These are phyloP conservation scores for Torulaspora microellipsoides DNA, from an alignment of 805 yeast species.

Conservation along the genomic window DNA sequence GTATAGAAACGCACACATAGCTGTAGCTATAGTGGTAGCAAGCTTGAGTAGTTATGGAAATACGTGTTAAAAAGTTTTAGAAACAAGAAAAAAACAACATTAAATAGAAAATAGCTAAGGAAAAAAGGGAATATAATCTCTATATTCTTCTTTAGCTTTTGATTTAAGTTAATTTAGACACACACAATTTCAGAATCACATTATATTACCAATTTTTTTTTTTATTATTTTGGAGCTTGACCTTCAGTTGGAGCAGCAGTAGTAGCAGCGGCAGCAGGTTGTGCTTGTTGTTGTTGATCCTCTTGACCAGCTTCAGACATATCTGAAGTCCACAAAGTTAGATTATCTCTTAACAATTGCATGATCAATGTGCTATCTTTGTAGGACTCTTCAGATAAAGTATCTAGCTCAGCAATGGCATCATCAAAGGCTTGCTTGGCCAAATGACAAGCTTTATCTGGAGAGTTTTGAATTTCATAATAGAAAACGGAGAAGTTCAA, in stretches of 20 bases:
- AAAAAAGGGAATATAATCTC: too few species aligned
- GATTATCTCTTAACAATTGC: slow-evolving; percentile 98
- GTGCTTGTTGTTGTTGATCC: slow-evolving; percentile 33
- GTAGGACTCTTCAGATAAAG: slow-evolving; percentile 95
- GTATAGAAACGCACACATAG: too few species aligned
- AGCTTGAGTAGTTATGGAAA: too few species aligned
- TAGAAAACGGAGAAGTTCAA: slow-evolving; percentile 96
- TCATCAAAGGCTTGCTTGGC: slow-evolving; percentile 99
- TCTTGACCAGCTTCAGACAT: slow-evolving; percentile 78
- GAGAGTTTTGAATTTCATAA: slow-evolving; percentile 96
- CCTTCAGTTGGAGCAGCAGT: slow-evolving; percentile 27
- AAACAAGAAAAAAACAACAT: too few species aligned
- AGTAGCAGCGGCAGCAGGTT: slow-evolving; percentile 28
- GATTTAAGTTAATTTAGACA: background rate
- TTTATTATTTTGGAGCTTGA: slow-evolving; percentile 27
- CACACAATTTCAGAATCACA: slow-evolving; percentile 8
- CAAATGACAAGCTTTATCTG: slow-evolving; percentile 97
- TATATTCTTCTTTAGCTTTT: too few species aligned
- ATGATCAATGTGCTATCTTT: slow-evolving; percentile 97
- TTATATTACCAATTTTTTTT: slow-evolving; percentile 5
- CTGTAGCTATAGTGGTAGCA: too few species aligned
- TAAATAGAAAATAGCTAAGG: too few species aligned
- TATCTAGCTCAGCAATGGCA: slow-evolving; percentile 97
- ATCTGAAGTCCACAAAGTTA: slow-evolving; percentile 96
- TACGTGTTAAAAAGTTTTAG: too few species aligned